Percentiles rank a stretch among this genome's conserved stretches.
phyloP scores from a whole-genome alignment of 805 yeast species.

The Monosporozyma unispora region DNA sequence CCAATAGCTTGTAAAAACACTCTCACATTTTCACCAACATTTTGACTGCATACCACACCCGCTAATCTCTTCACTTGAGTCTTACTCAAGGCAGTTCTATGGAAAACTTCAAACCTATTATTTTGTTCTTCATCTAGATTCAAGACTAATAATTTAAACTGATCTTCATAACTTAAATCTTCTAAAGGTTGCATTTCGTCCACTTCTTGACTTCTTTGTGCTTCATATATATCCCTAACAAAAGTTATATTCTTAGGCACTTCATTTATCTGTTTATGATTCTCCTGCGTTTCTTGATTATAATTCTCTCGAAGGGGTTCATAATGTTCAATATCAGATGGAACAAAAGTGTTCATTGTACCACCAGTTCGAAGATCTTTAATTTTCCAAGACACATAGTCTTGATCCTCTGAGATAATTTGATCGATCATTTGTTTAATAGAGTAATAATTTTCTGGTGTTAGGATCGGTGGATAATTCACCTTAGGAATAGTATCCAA shows the following conservation, averaged over 20 bases:
- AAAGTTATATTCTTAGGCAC: constrained; percentile 22
- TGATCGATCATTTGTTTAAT: constrained; percentile 28
- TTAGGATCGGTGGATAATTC: constrained; percentile 24
- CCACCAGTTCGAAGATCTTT: constrained; percentile 28
- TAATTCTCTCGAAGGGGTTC: not conserved
- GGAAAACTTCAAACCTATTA: constrained; percentile 76
- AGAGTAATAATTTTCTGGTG: constrained; percentile 22
- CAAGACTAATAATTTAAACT: constrained; percentile 53
- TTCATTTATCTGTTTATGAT: constrained; percentile 11
- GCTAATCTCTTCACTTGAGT: constrained; percentile 75
- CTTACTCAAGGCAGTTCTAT: constrained; percentile 67
- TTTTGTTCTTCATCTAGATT: constrained; percentile 75
- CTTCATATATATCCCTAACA: constrained; percentile 21
- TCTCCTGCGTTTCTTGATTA: not conserved
- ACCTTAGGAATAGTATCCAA: constrained; percentile 23
- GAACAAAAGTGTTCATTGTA: constrained; percentile 19
- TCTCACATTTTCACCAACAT: constrained; percentile 69
- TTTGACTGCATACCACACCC: constrained; percentile 68
- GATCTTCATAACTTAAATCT: constrained; percentile 44
- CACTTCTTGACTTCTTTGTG: constrained; percentile 2
- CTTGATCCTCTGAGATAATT: constrained; percentile 29
- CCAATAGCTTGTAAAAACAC: constrained; percentile 79
- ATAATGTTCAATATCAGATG: constrained; percentile 1
- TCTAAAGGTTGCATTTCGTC: constrained; percentile 13
- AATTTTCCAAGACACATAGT: constrained; percentile 27